These are phyloP conservation scores for Vitis cinerea DNA, from an alignment of 164 flowering plant species.

Conservation along the genomic window DNA sequence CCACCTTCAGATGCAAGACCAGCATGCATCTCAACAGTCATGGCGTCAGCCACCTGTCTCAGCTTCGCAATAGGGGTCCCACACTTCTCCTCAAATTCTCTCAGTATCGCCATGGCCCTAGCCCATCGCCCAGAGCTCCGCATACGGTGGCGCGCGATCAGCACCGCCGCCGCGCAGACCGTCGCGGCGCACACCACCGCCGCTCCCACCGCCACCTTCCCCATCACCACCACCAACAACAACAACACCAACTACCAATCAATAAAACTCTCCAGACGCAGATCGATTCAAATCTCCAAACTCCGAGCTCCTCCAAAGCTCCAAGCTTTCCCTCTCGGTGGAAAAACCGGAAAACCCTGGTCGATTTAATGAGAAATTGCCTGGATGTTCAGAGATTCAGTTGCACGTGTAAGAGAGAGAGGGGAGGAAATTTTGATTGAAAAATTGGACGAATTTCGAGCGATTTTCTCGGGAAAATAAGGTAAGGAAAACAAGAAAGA, in stretches of 20 bases:
- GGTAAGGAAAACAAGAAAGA: neutral
- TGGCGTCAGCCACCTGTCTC: constrained; percentile 84
- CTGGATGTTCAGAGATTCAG: neutral
- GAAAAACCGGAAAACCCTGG: neutral
- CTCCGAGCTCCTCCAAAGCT: neutral
- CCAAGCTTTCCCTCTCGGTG: neutral
- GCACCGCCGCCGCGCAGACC: constrained; percentile 74
- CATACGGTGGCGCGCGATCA: constrained; percentile 68
- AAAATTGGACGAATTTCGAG: neutral
- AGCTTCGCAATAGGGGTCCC: constrained; percentile 65
- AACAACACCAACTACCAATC: neutral
- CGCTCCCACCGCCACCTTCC: constrained; percentile 70
- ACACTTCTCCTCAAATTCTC: constrained; percentile 75
- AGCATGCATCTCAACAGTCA: constrained; percentile 96
- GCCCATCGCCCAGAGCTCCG: constrained; percentile 57
- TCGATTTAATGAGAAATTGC: neutral
- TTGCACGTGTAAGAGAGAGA: neutral
- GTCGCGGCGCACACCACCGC: constrained; percentile 80
- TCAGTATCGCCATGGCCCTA: constrained; percentile 56
- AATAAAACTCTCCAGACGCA: neutral
- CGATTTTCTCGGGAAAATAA: constrained; percentile 11
- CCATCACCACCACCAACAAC: constrained; percentile 29
- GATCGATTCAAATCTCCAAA: neutral
- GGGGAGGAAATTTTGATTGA: neutral
- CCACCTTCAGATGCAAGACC: constrained; percentile 97